Evolutionary conservation across 192 early-diverging fungal species (phyloP), one percentile per base, ranked within the genome.

Genomic region (Backusella luteola): DNA sequence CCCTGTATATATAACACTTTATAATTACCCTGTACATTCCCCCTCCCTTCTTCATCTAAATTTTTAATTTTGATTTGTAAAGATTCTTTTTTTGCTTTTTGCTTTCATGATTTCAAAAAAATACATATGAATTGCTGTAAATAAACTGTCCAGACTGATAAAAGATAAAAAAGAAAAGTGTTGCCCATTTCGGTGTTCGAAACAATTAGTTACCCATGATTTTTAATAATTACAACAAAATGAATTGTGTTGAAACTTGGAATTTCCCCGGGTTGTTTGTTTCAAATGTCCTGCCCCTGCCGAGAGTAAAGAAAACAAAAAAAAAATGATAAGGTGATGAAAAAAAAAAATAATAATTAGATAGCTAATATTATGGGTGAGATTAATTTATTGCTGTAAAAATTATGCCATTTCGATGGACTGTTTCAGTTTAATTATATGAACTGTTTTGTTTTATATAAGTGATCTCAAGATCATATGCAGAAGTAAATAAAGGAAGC

Each of bases 171-270:
- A 29, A 63, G 26, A 63, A 9, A 63, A 63, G 23, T 0, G 9
- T 14, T 29, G 21, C 6, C 26, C 23, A n/a, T 26, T 63, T 63
- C 56, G 56, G 56, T 63, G 56, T 63, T 63, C 26, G 8, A 63
- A 63, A 29, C 56, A 4, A 63, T 29, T 29, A 29, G 56, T 63
- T 63, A 63, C 56, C 56, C 56, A 63, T 63, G 56, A 63, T 63
- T 63, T 63, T 63, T 63, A 63, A 63, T 63, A 63, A 63, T 63
- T 63, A 63, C 56, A 63, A 63, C 56, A 14, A 63, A 63, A 63
- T 63, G 56, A 63, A 63, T 63, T 63, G 56, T 63, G 23, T 63
- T 29, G 56, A 63, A 63, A 63, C 56, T 29, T 63, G 56, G 53
- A 59, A 59, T 26, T 59, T 59, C 53, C 53, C 53, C 53, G 53